These are phyloP conservation scores for Aspergillus funiculosus DNA, from an alignment of 495 filamentous ascomycete species.

Conservation along the genomic window DNA sequence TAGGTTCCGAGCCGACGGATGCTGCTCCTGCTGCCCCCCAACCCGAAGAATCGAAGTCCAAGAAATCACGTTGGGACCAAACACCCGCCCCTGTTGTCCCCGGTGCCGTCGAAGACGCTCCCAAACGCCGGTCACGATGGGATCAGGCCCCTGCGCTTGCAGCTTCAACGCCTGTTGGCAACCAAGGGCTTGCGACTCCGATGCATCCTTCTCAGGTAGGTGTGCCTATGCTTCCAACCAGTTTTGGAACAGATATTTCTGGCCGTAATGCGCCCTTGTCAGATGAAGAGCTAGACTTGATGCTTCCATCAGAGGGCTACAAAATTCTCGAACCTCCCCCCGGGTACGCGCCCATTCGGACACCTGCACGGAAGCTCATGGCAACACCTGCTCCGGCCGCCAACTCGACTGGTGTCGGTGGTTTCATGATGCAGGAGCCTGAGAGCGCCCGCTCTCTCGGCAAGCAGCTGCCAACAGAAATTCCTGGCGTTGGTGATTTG, in stretches of 20 bases:
- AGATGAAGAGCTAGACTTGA: constrained; percentile 88
- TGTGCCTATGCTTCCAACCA: constrained; percentile 47
- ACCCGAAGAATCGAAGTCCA: constrained; percentile 53
- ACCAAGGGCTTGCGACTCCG: constrained; percentile 75
- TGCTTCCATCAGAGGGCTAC: constrained; percentile 89
- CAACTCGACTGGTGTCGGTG: constrained; percentile 59
- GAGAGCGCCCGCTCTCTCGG: constrained; percentile 73
- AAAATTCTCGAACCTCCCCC: constrained; percentile 89
- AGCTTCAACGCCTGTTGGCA: constrained; percentile 72
- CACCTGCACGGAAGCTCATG: constrained; percentile 69
- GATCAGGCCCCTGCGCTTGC: constrained; percentile 68
- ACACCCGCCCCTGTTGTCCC: constrained; percentile 59
- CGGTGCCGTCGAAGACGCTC: constrained; percentile 48
- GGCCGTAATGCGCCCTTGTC: constrained; percentile 71
- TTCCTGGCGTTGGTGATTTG: constrained; percentile 93
- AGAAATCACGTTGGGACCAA: constrained; percentile 88
- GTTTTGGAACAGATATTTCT: constrained; percentile 79
- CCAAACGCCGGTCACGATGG: constrained; percentile 76
- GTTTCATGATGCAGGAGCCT: constrained; percentile 98
- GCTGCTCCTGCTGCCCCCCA: constrained; percentile 41
- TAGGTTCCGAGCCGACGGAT: constrained; percentile 47
- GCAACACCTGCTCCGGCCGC: constrained; percentile 64
- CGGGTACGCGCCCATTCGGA: constrained; percentile 81
- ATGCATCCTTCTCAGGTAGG: constrained; percentile 72
- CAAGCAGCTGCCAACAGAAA: constrained; percentile 92